Evolutionary conservation across 306 rosid species (phyloP).

Genomic region (Malus fusca): DNA sequence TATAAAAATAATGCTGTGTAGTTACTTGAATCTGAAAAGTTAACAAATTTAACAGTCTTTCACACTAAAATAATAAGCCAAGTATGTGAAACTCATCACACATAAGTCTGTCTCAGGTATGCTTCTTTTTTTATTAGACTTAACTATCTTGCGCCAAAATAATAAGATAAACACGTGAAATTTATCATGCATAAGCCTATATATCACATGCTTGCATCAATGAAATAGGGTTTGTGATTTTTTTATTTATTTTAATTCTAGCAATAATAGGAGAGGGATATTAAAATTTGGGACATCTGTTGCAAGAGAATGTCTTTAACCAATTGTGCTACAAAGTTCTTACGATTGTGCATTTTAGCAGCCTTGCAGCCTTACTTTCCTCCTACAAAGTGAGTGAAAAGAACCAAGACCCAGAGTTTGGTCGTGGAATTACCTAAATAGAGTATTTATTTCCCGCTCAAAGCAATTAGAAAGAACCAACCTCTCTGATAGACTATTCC

Average conservation of each 20-base stretch:
- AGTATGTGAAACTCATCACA: not conserved
- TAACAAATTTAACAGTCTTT: not conserved
- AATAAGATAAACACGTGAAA: not conserved
- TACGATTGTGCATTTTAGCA: no score
- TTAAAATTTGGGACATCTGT: not conserved
- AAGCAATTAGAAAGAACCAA: no score
- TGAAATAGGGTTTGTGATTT: not conserved
- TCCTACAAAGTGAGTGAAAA: no score
- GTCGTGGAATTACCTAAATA: no score
- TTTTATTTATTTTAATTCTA: no score
- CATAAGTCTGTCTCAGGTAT: not conserved
- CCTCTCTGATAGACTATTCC: no score
- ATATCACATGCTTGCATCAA: not conserved
- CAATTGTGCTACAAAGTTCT: not conserved
- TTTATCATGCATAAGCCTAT: not conserved
- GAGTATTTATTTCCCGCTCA: no score
- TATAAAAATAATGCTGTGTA: no score
- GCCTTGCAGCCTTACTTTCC: no score
- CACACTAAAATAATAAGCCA: not conserved
- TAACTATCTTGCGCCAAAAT: not conserved
- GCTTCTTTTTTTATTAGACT: not conserved
- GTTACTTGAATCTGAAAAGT: not conserved
- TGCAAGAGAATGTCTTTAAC: no score
- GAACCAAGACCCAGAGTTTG: no score
- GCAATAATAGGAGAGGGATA: no score